phyloP scores from a whole-genome alignment of 2,329 filamentous ascomycete species.

The Trichophyton equinum region DNA sequence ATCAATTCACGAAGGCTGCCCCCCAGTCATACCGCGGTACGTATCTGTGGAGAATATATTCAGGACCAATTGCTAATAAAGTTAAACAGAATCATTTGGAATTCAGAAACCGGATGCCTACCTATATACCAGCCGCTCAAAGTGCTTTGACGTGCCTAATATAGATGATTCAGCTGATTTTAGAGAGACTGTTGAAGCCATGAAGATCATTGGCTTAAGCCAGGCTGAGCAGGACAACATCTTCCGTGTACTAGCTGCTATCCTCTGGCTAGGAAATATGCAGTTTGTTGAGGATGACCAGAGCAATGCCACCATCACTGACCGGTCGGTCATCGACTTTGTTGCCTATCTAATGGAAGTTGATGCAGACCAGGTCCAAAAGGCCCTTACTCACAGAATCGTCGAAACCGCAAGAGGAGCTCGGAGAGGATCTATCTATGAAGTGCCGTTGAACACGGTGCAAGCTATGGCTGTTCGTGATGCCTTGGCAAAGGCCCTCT shows the following conservation, averaged over 20 bases:
- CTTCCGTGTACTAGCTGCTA: constrained; percentile 83
- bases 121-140: constrained; percentile 82
- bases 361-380: constrained; percentile 63
- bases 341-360: constrained; percentile 89
- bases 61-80: constrained; percentile 8
- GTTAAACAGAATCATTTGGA: constrained; percentile 58
- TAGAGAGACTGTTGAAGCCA: constrained; percentile 79
- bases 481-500: constrained; percentile 87
- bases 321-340: constrained; percentile 88
- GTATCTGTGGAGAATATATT: constrained; percentile 4
- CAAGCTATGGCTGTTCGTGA: constrained; percentile 82
- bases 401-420: constrained; percentile 59
- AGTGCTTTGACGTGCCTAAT: constrained; percentile 86
- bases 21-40: constrained; percentile 64
- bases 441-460: constrained; percentile 69
- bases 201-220: constrained; percentile 81
- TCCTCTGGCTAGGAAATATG: constrained; percentile 92
- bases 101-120: constrained; percentile 88
- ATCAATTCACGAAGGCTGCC: constrained; percentile 94
- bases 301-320: constrained; percentile 73
- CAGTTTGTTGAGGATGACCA: constrained; percentile 80
- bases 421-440: constrained; percentile 54
- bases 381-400: constrained; percentile 79
- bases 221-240: constrained; percentile 90
- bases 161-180: constrained; percentile 88